These are phyloP conservation scores for Ceratocystis destructans DNA, from an alignment of 2,329 filamentous ascomycete genomes.

Conservation along the genomic window DNA sequence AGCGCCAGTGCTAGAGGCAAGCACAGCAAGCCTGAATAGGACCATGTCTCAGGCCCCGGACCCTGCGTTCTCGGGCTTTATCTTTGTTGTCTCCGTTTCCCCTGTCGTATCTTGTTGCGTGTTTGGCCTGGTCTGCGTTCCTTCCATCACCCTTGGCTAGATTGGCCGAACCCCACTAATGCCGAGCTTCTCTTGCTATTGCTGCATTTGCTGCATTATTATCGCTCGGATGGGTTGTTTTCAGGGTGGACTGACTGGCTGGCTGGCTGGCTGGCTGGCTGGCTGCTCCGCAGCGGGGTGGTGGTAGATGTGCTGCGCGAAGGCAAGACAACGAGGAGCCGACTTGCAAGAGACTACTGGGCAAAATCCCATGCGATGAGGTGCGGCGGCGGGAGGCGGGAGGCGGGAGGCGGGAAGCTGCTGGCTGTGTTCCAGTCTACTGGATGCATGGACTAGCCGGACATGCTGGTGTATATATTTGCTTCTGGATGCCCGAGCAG, in stretches of 20 bases:
- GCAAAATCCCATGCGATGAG: too few relatives aligned
- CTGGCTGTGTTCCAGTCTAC: not conserved
- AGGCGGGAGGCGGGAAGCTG: not conserved
- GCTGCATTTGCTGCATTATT: not conserved
- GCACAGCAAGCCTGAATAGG: not conserved
- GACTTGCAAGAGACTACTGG: too few relatives aligned
- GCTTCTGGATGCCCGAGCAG: too few relatives aligned
- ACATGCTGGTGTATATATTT: not conserved
- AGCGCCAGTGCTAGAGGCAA: not conserved
- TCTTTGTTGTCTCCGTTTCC: slow-evolving; percentile 5
- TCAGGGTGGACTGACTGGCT: not conserved
- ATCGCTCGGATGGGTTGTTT: not conserved
- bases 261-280: too few relatives aligned
- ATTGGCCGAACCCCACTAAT: slow-evolving; percentile 6
- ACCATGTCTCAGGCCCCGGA: not conserved
- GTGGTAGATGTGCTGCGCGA: too few relatives aligned
- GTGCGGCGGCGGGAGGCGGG: not conserved
- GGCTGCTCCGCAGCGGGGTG: too few relatives aligned
- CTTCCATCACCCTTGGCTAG: not conserved
- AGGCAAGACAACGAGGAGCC: too few relatives aligned
- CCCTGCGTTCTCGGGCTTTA: not conserved
- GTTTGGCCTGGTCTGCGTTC: slow-evolving; percentile 3
- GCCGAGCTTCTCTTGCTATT: not conserved
- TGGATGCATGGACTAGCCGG: too few relatives aligned
- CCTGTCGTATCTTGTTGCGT: not conserved